Conservation (phyloP, 2,329 filamentous ascomycete species). For the Sclerotinia borealis region DNA sequence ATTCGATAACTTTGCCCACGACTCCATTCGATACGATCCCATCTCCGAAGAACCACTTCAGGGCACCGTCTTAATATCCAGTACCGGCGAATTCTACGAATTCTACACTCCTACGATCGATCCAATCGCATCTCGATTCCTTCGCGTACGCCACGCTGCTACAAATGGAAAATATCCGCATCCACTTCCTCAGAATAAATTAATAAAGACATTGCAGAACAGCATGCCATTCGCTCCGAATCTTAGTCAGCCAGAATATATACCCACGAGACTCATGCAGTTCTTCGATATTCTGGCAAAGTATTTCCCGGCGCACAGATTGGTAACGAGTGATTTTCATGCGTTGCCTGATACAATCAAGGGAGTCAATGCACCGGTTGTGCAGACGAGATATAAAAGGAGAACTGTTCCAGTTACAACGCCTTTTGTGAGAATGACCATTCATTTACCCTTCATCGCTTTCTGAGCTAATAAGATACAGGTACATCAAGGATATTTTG, state of each 20-base stretch:
- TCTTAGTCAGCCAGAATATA: constrained; percentile 80
- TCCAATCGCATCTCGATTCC: constrained; percentile 72
- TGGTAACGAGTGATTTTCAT: constrained; percentile 88
- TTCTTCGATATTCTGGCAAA: constrained; percentile 89
- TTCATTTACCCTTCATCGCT: neutral
- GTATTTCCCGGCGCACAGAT: constrained; percentile 83
- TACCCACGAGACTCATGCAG: constrained; percentile 90
- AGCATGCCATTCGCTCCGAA: constrained; percentile 67
- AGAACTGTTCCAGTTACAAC: constrained; percentile 85
- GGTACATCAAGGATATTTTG: constrained; percentile 98
- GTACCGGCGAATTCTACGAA: constrained; percentile 84
- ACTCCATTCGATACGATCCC: constrained; percentile 85
- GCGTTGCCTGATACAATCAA: constrained; percentile 73
- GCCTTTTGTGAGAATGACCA: constrained; percentile 61
- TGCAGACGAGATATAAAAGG: constrained; percentile 87
- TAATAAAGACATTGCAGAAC: constrained; percentile 55
- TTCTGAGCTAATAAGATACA: constrained; percentile 34
- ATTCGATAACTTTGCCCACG: constrained; percentile 97
- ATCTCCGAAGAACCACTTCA: constrained; percentile 77
- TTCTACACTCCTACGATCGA: constrained; percentile 82
- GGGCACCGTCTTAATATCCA: constrained; percentile 80
- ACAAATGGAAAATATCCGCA: constrained; percentile 54
- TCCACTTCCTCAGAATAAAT: constrained; percentile 51
- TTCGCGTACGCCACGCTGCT: constrained; percentile 78
- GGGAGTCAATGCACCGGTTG: constrained; percentile 87